phyloP scores from a whole-genome alignment of 495 filamentous ascomycete genomes.

The Venustampulla echinocandica region DNA sequence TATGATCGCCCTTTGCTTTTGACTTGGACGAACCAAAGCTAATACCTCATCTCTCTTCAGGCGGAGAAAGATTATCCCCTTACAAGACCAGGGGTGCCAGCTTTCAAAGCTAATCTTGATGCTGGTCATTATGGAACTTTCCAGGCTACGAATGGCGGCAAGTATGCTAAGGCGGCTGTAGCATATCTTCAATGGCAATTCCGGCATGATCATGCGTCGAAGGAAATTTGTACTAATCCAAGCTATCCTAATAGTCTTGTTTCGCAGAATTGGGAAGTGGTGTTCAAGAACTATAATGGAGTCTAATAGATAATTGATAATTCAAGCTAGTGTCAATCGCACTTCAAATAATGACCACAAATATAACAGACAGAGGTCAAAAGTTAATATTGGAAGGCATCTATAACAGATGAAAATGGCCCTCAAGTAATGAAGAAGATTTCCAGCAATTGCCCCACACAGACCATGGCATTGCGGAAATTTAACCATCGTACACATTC shows the following conservation, averaged over 20 bases:
- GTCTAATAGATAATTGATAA: too few relatives aligned
- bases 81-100: neutral
- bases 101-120: conserved; percentile 4
- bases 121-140: conserved; percentile 7
- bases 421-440: too few relatives aligned
- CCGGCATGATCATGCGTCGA: conserved; percentile 18
- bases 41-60: neutral
- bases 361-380: too few relatives aligned
- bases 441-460: too few relatives aligned
- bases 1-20: neutral
- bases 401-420: too few relatives aligned
- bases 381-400: too few relatives aligned
- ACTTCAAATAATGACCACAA: too few relatives aligned
- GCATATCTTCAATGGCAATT: conserved; percentile 11
- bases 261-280: conserved; percentile 28
- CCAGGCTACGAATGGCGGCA: conserved; percentile 7
- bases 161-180: conserved; percentile 6
- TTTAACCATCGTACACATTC: too few relatives aligned
- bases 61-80: conserved; percentile 4
- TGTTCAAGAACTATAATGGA: conserved; percentile 27
- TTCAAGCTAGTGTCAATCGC: too few relatives aligned
- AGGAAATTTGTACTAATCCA: conserved; percentile 19
- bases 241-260: conserved; percentile 22
- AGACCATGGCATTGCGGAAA: too few relatives aligned
- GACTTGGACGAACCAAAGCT: neutral